A percentile compares a stretch with the other conserved stretches of the same genome.
These are phyloP conservation scores for Ophiocordyceps camponoti-saundersi DNA, from an alignment of 2,329 filamentous ascomycete genomes.

Conservation along the genomic window DNA sequence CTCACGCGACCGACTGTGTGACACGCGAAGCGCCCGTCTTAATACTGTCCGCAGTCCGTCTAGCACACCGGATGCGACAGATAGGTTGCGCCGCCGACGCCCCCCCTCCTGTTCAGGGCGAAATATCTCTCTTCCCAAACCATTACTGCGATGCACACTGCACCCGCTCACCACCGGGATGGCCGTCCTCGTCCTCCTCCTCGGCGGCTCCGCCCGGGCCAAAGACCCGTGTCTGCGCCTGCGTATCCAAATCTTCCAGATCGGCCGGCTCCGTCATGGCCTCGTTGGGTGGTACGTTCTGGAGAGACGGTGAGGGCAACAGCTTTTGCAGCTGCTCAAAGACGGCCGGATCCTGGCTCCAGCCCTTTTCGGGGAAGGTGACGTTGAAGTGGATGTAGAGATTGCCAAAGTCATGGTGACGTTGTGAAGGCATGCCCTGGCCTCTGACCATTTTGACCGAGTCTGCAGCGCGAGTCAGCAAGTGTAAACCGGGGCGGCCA, in stretches of 20 bases:
- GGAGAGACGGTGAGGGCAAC: conserved; percentile 52
- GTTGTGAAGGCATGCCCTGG: conserved; percentile 92
- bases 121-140: neutral
- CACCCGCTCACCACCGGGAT: conserved; percentile 59
- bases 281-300: conserved; percentile 56
- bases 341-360: conserved; percentile 47
- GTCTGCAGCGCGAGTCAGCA: conserved; percentile 31
- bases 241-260: conserved; percentile 68
- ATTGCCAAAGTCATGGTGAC: conserved; percentile 92
- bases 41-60: neutral
- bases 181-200: conserved; percentile 64
- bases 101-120: neutral
- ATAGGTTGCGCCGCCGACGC: neutral
- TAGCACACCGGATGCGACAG: neutral
- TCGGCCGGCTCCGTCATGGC: conserved; percentile 84
- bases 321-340: conserved; percentile 70
- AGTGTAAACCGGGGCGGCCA: neutral
- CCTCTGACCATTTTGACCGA: conserved; percentile 86
- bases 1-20: conserved; percentile 7
- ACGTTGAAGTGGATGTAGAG: conserved; percentile 95
- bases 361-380: conserved; percentile 79
- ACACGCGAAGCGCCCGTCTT: neutral
- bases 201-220: conserved; percentile 50
- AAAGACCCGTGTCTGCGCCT: conserved; percentile 47
- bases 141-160: conserved; percentile 77